These are phyloP conservation scores for Alternaria brassicicola DNA, from an alignment of 2,329 filamentous ascomycete species.

Conservation along the genomic window DNA sequence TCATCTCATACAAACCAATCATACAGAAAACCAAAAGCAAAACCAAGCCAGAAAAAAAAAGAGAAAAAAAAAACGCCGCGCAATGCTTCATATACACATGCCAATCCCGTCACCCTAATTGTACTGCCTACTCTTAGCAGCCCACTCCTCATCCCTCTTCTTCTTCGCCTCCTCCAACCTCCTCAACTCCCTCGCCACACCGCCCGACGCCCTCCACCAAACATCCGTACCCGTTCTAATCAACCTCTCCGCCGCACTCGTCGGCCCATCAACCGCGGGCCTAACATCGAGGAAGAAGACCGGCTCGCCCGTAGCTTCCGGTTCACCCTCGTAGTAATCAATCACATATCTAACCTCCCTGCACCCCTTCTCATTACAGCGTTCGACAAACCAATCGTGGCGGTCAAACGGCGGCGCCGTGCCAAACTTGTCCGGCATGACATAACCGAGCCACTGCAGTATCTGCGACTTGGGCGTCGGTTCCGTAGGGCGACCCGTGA, in stretches of 20 bases:
- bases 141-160: constrained; percentile 34
- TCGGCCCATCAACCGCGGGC: constrained; percentile 82
- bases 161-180: constrained; percentile 41
- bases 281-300: constrained; percentile 96
- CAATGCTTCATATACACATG: background rate
- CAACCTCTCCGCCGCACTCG: constrained; percentile 77
- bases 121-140: constrained; percentile 32
- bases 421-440: constrained; percentile 80
- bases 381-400: constrained; percentile 93
- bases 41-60: no score
- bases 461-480: constrained; percentile 90
- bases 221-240: constrained; percentile 91
- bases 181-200: constrained; percentile 61
- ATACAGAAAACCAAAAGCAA: background rate
- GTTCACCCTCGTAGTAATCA: constrained; percentile 88
- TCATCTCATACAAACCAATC: background rate
- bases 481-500: constrained; percentile 87
- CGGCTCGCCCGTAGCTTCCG: constrained; percentile 83
- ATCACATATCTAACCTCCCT: constrained; percentile 93
- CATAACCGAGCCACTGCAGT: constrained; percentile 75
- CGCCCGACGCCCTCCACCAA: constrained; percentile 89
- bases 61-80: constrained; percentile 1
- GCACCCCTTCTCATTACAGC: constrained; percentile 68
- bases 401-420: constrained; percentile 90
- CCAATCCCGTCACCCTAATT: constrained; percentile 20